Base-by-base conservation (phyloP, 108 stramenopile genomes). In the Seminavis robusta region DNA sequence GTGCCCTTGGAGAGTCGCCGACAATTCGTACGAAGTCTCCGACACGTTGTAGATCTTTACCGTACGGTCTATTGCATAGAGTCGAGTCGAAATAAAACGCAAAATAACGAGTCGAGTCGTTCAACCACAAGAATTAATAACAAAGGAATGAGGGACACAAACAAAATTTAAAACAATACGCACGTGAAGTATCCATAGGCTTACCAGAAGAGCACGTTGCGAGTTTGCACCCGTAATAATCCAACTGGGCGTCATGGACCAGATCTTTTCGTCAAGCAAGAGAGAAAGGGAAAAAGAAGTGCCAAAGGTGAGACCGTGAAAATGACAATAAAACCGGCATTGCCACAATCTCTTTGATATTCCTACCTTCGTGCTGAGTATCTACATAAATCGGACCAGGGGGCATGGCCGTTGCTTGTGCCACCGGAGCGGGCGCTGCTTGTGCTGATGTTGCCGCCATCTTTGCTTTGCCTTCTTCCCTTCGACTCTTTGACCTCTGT, bases 171-270 rank as follows among this genome's bases (percentile, higher is more conserved):
- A 15, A 8, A 20, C 45, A 46, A 20, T n/a, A 20, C 19, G 19
- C 19, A 46, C 42, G 30, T 51, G 8, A 26, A n/a, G n/a, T n/a
- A n/a, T n/a, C n/a, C n/a, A n/a, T n/a, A 23, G 17, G 65, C 82
- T 37, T 60, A 88, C 86, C 88, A 28, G 86, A 88, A 15, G 91
- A 94, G 46, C 77, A 84, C 4, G 97, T 98, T 46, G 97, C 97
- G 39, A 98, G 55, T 54, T 90, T 92, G 77, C 84, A 86, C 21
- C 94, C 92, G 69, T 98, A 98, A 59, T 92, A 96, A 75, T 98
- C 95, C 59, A 95, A 56, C 60, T 92, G 90, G 24, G 88, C 81
- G 72, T 98, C 97, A 47, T 98, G 97, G 19, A 98, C 87, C 74
- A 93, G 73, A 61, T 98, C 97, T n/a, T n/a, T n/a, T n/a, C n/a